phyloP scores from a whole-genome alignment of 345 rosid genomes.

The Lenwebbia sp. region DNA sequence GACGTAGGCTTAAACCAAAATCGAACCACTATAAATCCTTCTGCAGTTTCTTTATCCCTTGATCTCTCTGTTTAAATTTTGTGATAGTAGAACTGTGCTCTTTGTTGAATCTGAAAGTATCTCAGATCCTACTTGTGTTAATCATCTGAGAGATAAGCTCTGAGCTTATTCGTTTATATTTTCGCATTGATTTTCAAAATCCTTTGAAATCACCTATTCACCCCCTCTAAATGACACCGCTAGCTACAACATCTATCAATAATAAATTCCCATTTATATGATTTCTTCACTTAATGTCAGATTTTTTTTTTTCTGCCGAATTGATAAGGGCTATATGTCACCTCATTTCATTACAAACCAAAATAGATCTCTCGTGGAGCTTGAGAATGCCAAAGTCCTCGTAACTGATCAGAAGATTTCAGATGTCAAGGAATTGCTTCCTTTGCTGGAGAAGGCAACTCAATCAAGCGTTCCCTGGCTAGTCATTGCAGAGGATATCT shows the following conservation, averaged over 20 bases:
- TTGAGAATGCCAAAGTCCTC: slow-evolving; percentile 69
- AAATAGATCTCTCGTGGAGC: slow-evolving; percentile 63
- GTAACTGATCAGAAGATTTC: slow-evolving; percentile 73
- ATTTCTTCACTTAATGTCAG: not conserved
- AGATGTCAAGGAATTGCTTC: slow-evolving; percentile 57
- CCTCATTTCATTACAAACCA: slow-evolving; percentile 82
- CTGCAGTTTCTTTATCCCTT: too few relatives aligned
- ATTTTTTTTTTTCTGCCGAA: slow-evolving; percentile 19
- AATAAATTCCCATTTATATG: not conserved
- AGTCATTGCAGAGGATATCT: slow-evolving; percentile 73
- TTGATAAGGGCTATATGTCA: slow-evolving; percentile 84
- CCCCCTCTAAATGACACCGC: too few relatives aligned
- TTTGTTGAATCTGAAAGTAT: too few relatives aligned
- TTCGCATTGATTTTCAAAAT: too few relatives aligned
- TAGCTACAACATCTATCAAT: not conserved
- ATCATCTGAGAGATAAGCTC: too few relatives aligned
- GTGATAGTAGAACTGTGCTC: too few relatives aligned
- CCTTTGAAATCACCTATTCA: too few relatives aligned
- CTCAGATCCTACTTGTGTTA: too few relatives aligned
- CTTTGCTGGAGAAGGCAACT: slow-evolving; percentile 70
- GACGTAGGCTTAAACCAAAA: too few relatives aligned
- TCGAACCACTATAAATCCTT: too few relatives aligned
- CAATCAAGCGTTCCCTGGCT: slow-evolving; percentile 81
- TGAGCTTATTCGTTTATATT: too few relatives aligned
- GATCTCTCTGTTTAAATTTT: too few relatives aligned